phyloP scores from a whole-genome alignment of 306 rosid genomes.

The Morella rubra region DNA sequence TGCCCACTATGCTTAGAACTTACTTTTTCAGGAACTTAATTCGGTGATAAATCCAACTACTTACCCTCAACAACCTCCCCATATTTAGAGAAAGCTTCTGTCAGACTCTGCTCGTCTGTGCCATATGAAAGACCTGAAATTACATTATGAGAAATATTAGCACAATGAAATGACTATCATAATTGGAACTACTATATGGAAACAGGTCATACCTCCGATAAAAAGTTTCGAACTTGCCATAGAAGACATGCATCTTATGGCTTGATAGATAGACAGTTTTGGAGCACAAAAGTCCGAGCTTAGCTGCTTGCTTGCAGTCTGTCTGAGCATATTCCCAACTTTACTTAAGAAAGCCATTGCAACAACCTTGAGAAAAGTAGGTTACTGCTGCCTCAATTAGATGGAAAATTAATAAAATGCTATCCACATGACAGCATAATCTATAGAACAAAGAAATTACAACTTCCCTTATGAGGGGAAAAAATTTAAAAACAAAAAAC shows the following conservation, averaged over 20 bases:
- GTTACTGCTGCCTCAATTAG: neutral
- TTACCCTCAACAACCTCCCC: conserved; percentile 84
- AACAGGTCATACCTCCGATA: conserved; percentile 64
- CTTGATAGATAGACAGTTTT: conserved; percentile 51
- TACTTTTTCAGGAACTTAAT: neutral
- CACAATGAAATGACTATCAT: neutral
- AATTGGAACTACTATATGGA: neutral
- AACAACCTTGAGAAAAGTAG: conserved; percentile 31
- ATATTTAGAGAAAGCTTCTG: conserved; percentile 68
- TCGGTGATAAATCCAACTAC: neutral
- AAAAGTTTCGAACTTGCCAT: conserved; percentile 62
- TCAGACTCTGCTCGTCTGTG: conserved; percentile 66
- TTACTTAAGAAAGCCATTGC: conserved; percentile 79
- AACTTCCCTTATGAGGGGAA: neutral
- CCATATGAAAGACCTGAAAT: conserved; percentile 64
- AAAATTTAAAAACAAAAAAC: neutral
- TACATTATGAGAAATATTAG: conserved; percentile 6
- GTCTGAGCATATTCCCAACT: conserved; percentile 69
- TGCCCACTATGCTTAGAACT: neutral
- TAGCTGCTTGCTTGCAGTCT: conserved; percentile 46
- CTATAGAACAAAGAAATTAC: neutral
- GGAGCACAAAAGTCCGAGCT: conserved; percentile 43
- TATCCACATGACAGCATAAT: neutral
- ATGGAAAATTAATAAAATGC: neutral
- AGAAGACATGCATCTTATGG: conserved; percentile 66